Conservation (phyloP, 2,329 filamentous ascomycete genomes). For the Hortaea sp. region DNA sequence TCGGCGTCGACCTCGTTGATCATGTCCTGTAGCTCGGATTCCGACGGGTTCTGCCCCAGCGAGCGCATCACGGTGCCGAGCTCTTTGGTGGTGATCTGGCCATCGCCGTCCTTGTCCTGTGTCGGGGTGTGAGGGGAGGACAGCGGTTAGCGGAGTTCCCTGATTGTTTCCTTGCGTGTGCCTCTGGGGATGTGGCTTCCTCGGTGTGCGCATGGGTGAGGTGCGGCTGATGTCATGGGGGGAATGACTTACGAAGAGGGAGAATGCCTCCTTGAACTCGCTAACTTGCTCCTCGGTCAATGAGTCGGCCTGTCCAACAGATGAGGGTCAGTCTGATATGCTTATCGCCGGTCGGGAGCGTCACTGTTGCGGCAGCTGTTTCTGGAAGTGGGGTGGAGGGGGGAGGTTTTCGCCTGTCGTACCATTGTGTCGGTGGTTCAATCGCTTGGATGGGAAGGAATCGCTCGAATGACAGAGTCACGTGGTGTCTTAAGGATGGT, state of each 20-base stretch:
- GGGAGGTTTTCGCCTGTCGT: background rate
- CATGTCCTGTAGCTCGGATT: constrained; percentile 55
- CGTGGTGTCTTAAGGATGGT: too few relatives aligned
- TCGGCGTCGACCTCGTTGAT: constrained; percentile 58
- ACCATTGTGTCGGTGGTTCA: background rate
- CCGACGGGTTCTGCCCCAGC: constrained; percentile 53
- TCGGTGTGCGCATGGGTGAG: constrained; percentile 1
- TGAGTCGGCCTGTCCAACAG: constrained; percentile 72
- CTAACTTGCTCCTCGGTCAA: constrained; percentile 99
- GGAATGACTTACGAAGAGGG: constrained; percentile 78
- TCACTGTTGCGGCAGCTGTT: background rate
- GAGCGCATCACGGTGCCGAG: constrained; percentile 55
- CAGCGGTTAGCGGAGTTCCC: constrained; percentile 10
- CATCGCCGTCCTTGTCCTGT: constrained; percentile 51
- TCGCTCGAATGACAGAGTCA: too few relatives aligned
- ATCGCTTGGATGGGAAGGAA: background rate
- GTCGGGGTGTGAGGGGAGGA: background rate
- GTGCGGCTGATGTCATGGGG: background rate
- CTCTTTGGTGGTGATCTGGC: constrained; percentile 55
- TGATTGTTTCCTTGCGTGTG: background rate
- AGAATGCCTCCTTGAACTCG: constrained; percentile 99
- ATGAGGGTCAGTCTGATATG: background rate
- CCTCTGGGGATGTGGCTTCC: background rate
- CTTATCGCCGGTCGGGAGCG: background rate
- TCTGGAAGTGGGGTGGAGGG: background rate